Conservation (phyloP, 352 stramenopile species). For the Pythium dissotocum region DNA sequence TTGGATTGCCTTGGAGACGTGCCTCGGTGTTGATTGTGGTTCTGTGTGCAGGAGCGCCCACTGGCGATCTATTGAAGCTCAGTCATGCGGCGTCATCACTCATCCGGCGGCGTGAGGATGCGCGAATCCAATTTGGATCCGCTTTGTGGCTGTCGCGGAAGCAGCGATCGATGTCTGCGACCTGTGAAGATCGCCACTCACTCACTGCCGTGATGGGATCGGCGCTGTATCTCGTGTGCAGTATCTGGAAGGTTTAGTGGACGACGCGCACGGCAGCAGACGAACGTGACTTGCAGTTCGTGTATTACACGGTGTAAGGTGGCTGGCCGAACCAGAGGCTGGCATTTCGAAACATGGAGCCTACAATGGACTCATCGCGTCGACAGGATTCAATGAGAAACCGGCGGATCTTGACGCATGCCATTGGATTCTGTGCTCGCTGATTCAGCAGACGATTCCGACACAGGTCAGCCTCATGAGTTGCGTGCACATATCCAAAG, state of each 20-base stretch:
- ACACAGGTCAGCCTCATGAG: background rate
- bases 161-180: background rate
- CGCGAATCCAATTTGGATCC: slow-evolving; percentile 2
- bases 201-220: background rate
- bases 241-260: background rate
- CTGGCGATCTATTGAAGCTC: slow-evolving; percentile 7
- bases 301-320: too few species aligned
- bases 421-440: background rate
- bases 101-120: slow-evolving; percentile 3
- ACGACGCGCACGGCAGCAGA: background rate
- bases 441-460: slow-evolving; percentile 5
- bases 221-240: background rate
- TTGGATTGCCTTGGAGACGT: background rate
- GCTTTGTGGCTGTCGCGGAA: background rate
- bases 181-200: background rate
- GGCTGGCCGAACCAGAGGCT: background rate
- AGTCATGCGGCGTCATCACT: slow-evolving; percentile 11
- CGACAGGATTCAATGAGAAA: slow-evolving; percentile 7
- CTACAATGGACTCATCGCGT: background rate
- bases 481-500: background rate
- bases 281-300: background rate
- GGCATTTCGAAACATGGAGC: background rate
- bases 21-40: background rate
- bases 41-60: background rate
- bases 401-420: slow-evolving; percentile 1